Evolutionary conservation across 768 basidiomycete species (phyloP), one percentile per base, ranked within the genome.

Genomic region (Auriscalpium microsporum): DNA sequence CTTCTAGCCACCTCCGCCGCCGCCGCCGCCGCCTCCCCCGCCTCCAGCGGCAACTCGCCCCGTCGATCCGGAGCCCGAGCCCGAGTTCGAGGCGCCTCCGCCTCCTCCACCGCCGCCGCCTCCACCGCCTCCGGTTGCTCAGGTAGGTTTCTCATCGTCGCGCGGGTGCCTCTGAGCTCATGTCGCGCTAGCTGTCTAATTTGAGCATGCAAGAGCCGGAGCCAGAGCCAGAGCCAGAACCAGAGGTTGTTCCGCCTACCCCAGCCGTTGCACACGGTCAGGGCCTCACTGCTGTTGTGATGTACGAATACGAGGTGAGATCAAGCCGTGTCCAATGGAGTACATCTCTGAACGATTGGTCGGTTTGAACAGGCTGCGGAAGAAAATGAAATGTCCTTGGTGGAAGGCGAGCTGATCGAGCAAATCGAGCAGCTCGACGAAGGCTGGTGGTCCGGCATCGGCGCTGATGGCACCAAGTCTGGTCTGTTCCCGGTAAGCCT

Each of bases 361-460:
- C 7, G 28, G 28, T 28, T 28, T 1, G 33, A 13, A 44, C 44
- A 87, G 82, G 88, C 87, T 14, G 75, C 83, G 10, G 90, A 92
- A 69, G 88, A 92, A 57, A 93, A 93, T 63, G 94, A 97, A 66
- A 82, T 97, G 73, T 68, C 68, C 55, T 76, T 96, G 21, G 60
- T 73, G 1, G 93, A 95, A 67, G 90, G 91, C 46, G 90, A 94
- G 64, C 69, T 84, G 37, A 82, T 96, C 49, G 82, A 86, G 54
- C 80, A 87, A 59, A 82, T 95, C 48, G 89, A 93, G 69, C 83
- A 90, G 69, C 69, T 90, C 14, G 90, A 87, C 61, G 88, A 90
- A 62, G 89, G 90, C 7, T 98, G 94, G 94, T 96, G 94, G 94
- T 79, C 75, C 56, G 94, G 91, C 19, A 74, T 82, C 49, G 84